A percentile compares a stretch with the other conserved stretches of the same genome.
phyloP scores from a whole-genome alignment of 2,329 filamentous ascomycete genomes.

The Aspergillus calidoustus region DNA sequence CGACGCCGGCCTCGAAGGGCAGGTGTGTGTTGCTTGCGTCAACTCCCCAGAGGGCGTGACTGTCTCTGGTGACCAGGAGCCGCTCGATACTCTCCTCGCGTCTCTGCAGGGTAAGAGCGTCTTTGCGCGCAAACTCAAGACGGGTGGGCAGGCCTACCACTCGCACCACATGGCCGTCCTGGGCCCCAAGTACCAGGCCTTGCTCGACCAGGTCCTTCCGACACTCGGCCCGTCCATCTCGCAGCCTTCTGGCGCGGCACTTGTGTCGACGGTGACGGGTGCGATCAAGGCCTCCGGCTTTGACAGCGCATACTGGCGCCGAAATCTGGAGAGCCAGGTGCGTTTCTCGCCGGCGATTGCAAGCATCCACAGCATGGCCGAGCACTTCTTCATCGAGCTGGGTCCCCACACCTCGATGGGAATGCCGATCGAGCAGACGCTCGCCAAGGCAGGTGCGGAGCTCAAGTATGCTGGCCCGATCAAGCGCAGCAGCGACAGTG shows the following conservation, averaged over 20 bases:
- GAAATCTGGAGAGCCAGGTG: not conserved
- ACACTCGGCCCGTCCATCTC: not conserved
- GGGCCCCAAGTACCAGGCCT: not conserved
- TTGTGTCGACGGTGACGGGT: not conserved
- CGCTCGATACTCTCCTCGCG: conserved; percentile 37
- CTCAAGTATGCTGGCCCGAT: conserved; percentile 9
- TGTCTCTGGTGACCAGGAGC: conserved; percentile 48
- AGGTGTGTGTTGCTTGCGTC: not conserved
- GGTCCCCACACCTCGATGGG: not conserved
- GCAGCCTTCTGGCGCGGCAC: conserved; percentile 1
- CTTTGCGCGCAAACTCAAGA: conserved; percentile 47
- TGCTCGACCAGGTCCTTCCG: not conserved
- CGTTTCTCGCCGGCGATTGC: not conserved
- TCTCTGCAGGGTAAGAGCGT: conserved; percentile 33
- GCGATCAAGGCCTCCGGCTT: not conserved
- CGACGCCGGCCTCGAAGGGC: not conserved
- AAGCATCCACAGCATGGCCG: accelerated
- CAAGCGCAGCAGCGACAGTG: not conserved
- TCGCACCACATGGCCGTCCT: conserved; percentile 47
- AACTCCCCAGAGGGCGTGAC: conserved; percentile 42
- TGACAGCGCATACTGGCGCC: not conserved
- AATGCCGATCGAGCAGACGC: conserved; percentile 10
- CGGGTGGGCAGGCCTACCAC: conserved; percentile 50
- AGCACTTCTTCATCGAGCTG: not conserved
- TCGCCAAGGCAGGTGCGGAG: not conserved